A percentile compares a stretch with the other conserved stretches of the same genome.
Conservation (phyloP, 176 grass and related monocot genomes). For the Thalia dealbata region DNA sequence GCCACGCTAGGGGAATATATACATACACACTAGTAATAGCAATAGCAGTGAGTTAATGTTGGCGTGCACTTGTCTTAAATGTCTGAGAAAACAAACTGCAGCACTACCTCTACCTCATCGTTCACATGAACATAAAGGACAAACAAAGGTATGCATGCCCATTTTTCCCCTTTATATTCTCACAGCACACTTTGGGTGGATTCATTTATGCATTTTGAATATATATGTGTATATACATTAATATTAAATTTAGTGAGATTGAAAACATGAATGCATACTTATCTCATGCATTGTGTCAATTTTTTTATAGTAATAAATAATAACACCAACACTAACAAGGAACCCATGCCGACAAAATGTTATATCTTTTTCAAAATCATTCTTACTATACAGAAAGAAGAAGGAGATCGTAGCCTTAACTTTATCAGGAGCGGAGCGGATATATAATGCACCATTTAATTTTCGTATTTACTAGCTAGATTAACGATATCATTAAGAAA, state of each 20-base stretch:
- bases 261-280: background rate
- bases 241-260: background rate
- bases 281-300: background rate
- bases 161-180: background rate
- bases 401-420: background rate
- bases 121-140: background rate
- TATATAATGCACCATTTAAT: no score
- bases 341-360: background rate
- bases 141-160: background rate
- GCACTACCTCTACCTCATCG: no score
- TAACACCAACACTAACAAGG: background rate
- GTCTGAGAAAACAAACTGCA: no score
- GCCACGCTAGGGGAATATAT: no score
- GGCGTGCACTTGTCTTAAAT: no score
- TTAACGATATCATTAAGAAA: no score
- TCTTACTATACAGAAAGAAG: background rate
- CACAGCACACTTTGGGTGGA: background rate
- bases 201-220: background rate
- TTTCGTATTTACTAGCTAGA: no score
- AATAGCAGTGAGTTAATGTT: no score
- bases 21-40: no score
- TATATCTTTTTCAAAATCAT: background rate
- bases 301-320: background rate
- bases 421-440: no score
- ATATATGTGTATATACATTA: background rate